Conservation (phyloP, 306 rosid species). For the Acacia acuminata region DNA sequence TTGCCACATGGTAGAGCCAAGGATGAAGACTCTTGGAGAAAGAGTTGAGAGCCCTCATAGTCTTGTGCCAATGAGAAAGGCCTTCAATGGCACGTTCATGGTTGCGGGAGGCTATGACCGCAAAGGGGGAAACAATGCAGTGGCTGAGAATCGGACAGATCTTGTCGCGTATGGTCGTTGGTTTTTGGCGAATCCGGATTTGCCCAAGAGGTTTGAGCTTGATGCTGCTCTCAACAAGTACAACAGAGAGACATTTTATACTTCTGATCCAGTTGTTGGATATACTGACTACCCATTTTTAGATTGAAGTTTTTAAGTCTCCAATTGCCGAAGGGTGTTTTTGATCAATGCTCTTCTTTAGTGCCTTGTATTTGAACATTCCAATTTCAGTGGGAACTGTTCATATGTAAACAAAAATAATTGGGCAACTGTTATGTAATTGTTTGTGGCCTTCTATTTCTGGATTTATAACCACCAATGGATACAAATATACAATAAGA, state of each 20-base stretch:
- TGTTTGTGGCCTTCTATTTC: too few species aligned
- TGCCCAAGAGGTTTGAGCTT: conserved; percentile 62
- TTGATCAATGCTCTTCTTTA: too few species aligned
- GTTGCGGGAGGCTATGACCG: conserved; percentile 55
- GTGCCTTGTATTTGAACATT: too few species aligned
- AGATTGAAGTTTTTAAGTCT: not conserved
- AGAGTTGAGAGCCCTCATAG: conserved; percentile 29
- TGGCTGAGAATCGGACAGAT: conserved; percentile 50
- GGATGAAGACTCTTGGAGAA: conserved; percentile 37
- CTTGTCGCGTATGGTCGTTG: conserved; percentile 1
- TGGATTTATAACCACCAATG: not conserved
- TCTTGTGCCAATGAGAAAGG: conserved; percentile 60
- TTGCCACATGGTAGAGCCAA: conserved; percentile 72
- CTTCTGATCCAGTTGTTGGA: conserved; percentile 50
- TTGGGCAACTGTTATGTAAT: too few species aligned
- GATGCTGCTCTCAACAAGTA: conserved; percentile 68
- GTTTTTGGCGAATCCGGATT: conserved; percentile 73
- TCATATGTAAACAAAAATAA: not conserved
- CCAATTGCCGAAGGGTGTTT: too few species aligned
- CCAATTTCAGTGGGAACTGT: too few species aligned
- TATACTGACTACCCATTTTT: conserved; percentile 74
- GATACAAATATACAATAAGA: too few species aligned
- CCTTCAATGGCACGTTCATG: conserved; percentile 58
- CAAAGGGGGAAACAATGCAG: conserved; percentile 53
- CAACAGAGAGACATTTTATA: conserved; percentile 45